Percentiles rank a stretch among this genome's conserved stretches.
Evolutionary conservation across 306 rosid genomes (phyloP).

Genomic region (Dalbergia oliveri): DNA sequence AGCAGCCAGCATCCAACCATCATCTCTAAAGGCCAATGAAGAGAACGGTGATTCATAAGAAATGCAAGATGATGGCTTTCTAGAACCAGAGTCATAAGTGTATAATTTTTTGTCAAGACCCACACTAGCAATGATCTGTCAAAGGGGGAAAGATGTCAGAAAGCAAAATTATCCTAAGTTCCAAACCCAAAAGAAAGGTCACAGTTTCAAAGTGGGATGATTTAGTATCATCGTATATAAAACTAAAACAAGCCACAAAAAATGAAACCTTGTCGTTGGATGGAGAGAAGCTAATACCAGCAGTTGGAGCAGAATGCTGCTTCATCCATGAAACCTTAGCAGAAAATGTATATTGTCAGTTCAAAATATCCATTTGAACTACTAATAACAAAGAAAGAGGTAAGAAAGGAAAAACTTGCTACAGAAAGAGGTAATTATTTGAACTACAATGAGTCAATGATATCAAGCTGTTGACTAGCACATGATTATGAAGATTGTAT

Average conservation of each 20-base stretch:
- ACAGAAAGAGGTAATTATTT: conserved; percentile 13
- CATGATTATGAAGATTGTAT: conserved; percentile 12
- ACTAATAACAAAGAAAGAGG: not conserved
- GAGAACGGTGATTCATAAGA: conserved; percentile 95
- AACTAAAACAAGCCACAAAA: conserved; percentile 32
- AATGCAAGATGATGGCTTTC: conserved; percentile 83
- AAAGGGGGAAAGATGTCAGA: conserved; percentile 50
- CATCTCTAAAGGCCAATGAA: conserved; percentile 89
- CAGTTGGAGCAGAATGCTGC: conserved; percentile 99
- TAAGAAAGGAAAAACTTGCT: conserved; percentile 29
- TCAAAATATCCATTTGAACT: conserved; percentile 27
- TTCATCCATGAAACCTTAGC: conserved; percentile 90
- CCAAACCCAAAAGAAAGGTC: conserved; percentile 37
- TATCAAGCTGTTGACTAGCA: conserved; percentile 29
- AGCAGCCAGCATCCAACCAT: conserved; percentile 95
- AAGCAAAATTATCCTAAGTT: conserved; percentile 41
- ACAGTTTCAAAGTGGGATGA: conserved; percentile 36
- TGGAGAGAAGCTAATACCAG: conserved; percentile 97
- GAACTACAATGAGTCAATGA: not conserved
- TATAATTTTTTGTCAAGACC: conserved; percentile 96
- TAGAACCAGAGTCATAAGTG: conserved; percentile 88
- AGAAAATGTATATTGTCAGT: conserved; percentile 25
- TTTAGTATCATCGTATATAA: conserved; percentile 34
- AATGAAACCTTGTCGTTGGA: conserved; percentile 92
- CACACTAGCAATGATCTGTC: conserved; percentile 91